A percentile compares a stretch with the other conserved stretches of the same genome.
These are phyloP conservation scores for Punctularia strigosozonata DNA, from an alignment of 768 basidiomycete species.

Conservation along the genomic window DNA sequence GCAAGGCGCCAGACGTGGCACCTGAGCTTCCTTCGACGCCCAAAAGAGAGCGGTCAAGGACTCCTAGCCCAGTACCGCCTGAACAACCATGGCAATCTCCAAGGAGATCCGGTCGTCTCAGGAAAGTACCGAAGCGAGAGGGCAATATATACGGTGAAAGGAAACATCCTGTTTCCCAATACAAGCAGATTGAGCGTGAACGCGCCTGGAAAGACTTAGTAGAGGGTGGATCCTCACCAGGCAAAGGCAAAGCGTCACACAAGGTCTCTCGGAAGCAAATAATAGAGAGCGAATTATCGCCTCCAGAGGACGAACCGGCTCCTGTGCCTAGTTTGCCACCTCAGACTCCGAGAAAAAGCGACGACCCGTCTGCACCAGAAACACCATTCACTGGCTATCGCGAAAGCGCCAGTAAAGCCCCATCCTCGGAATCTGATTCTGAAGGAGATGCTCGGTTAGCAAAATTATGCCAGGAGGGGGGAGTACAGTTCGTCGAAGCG, in stretches of 20 bases:
- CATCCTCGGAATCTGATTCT: too few species aligned
- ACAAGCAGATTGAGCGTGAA: slow-evolving; percentile 5
- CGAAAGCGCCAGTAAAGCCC: too few species aligned
- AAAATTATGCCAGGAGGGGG: too few species aligned
- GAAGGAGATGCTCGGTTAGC: too few species aligned
- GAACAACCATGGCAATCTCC: not conserved
- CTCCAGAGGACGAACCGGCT: not conserved
- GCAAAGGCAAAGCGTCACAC: too few species aligned
- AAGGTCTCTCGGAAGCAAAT: too few species aligned
- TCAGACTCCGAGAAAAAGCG: too few species aligned
- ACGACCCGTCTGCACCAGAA: too few species aligned
- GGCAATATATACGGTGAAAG: slow-evolving; percentile 1
- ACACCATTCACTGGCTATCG: too few species aligned
- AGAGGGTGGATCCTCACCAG: not conserved
- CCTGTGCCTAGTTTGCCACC: slow-evolving; percentile 4
- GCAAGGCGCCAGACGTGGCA: too few species aligned
- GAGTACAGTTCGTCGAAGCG: too few species aligned
- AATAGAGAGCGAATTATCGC: slow-evolving; percentile 2
- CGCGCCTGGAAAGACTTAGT: slow-evolving; percentile 3
- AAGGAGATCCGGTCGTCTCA: not conserved
- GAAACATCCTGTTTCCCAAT: slow-evolving; percentile 1
- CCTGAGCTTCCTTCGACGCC: not conserved
- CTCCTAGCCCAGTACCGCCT: slow-evolving; percentile 1
- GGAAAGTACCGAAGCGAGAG: not conserved
- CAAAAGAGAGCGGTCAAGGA: not conserved